Conservation (phyloP, 192 early-diverging fungal genomes). For the Coemansia sp. region DNA sequence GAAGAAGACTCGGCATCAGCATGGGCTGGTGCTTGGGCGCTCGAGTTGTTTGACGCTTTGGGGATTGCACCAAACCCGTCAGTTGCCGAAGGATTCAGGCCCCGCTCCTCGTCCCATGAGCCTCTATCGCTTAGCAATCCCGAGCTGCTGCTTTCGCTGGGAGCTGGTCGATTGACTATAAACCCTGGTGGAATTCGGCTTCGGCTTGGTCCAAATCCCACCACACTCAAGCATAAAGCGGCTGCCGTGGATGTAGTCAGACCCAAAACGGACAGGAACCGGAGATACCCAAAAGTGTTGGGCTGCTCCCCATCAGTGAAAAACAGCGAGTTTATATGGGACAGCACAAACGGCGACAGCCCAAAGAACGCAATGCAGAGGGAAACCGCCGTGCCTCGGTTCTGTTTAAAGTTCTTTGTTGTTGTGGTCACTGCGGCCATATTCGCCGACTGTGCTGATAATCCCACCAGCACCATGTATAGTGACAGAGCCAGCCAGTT, state of each 20-base stretch:
- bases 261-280: slow-evolving; percentile 41
- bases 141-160: slow-evolving; percentile 17
- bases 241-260: slow-evolving; percentile 29
- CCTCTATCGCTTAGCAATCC: slow-evolving; percentile 14
- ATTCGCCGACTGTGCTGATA: slow-evolving; percentile 59
- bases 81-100: slow-evolving; percentile 6
- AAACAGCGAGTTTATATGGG: slow-evolving; percentile 56
- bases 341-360: slow-evolving; percentile 61
- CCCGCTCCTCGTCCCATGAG: slow-evolving; percentile 26
- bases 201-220: slow-evolving; percentile 51
- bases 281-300: slow-evolving; percentile 45
- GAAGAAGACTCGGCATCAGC: background rate
- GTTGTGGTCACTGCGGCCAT: slow-evolving; percentile 66
- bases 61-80: background rate
- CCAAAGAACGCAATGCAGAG: slow-evolving; percentile 63
- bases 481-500: slow-evolving; percentile 36
- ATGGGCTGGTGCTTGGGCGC: background rate
- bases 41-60: no score
- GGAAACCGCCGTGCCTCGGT: slow-evolving; percentile 59
- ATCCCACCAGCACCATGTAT: slow-evolving; percentile 55
- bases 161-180: slow-evolving; percentile 21
- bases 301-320: slow-evolving; percentile 47
- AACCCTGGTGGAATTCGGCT: slow-evolving; percentile 41
- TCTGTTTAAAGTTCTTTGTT: slow-evolving; percentile 58
- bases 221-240: slow-evolving; percentile 26